phyloP scores from a whole-genome alignment of 1,284 basidiomycete species.

The Apiotrichum brassicae region DNA sequence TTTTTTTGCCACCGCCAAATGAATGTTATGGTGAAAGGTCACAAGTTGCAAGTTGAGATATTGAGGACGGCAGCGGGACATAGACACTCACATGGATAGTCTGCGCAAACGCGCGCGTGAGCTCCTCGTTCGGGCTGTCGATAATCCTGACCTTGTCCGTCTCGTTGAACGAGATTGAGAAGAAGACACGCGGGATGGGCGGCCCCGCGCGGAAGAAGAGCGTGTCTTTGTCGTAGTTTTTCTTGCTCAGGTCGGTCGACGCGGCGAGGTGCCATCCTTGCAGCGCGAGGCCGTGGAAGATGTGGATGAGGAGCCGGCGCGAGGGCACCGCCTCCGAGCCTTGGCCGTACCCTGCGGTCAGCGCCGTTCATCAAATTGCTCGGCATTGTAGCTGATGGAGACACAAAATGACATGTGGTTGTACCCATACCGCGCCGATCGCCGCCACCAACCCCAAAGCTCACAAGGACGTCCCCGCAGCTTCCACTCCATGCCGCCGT shows the following conservation, averaged over 20 bases:
- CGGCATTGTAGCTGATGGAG: too few species aligned
- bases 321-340: constrained; percentile 30
- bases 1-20: too few species aligned
- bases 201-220: constrained; percentile 33
- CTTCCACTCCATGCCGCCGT: too few species aligned
- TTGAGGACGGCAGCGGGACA: too few species aligned
- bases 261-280: constrained; percentile 34
- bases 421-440: too few species aligned
- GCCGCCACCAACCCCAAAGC: too few species aligned
- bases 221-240: constrained; percentile 35
- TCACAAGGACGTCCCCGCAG: too few species aligned
- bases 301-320: constrained; percentile 31
- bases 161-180: constrained; percentile 37
- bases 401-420: too few species aligned
- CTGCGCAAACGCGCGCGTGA: constrained; percentile 22
- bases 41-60: too few species aligned
- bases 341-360: constrained; percentile 28
- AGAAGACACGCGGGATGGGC: constrained; percentile 28
- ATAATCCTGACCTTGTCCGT: constrained; percentile 41
- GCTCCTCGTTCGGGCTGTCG: constrained; percentile 28
- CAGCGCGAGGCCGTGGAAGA: constrained; percentile 24
- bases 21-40: too few species aligned
- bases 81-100: constrained; percentile 32
- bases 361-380: too few species aligned
- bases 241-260: constrained; percentile 32